phyloP scores from a whole-genome alignment of 2,329 filamentous ascomycete species.

The Thermothelomyces thermophilus region DNA sequence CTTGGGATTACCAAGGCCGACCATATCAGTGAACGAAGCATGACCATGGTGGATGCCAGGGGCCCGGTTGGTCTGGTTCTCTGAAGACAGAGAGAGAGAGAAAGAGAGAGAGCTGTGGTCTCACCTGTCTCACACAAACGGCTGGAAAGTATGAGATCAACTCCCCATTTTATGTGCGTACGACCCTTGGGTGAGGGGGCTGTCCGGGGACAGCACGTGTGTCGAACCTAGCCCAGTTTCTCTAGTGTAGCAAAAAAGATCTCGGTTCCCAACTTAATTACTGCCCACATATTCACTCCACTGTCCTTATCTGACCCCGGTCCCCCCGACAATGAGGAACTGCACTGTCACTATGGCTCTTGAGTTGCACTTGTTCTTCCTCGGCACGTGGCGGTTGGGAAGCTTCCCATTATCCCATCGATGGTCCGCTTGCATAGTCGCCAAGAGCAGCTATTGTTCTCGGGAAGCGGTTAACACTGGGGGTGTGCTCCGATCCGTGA shows the following conservation, averaged over 20 bases:
- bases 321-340: too few species aligned
- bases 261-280: too few species aligned
- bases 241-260: too few species aligned
- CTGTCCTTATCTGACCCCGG: neutral
- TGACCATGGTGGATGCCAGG: neutral
- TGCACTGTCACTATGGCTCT: neutral
- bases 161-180: too few species aligned
- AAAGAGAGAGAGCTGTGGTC: neutral
- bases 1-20: neutral
- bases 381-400: neutral
- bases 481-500: neutral
- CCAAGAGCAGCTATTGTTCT: neutral
- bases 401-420: neutral
- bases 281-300: too few species aligned
- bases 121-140: neutral
- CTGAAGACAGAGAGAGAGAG: neutral
- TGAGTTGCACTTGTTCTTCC: neutral
- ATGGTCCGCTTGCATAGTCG: neutral
- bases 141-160: too few species aligned
- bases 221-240: neutral
- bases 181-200: too few species aligned
- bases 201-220: neutral
- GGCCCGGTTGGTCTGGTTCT: too few species aligned
- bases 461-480: neutral
- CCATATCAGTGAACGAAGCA: slow-evolving; percentile 2